These are phyloP conservation scores for Ascochyta rabiei DNA, from an alignment of 2,329 filamentous ascomycete species.

Conservation along the genomic window DNA sequence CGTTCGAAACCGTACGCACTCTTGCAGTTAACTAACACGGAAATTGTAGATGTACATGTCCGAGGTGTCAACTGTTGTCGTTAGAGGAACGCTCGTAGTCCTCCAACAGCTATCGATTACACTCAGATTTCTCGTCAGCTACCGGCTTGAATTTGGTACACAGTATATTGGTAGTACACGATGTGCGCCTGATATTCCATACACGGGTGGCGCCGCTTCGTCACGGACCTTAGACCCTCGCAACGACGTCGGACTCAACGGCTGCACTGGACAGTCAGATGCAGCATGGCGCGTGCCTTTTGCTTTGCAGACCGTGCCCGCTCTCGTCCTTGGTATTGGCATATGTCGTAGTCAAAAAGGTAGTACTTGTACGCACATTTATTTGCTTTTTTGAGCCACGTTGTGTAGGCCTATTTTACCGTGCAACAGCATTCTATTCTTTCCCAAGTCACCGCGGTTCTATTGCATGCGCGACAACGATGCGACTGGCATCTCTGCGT, in stretches of 20 bases:
- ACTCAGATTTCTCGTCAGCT: slow-evolving; percentile 27
- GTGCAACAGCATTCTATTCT: too few relatives aligned
- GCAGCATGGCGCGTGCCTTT: slow-evolving; percentile 70
- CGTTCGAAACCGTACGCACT: background rate
- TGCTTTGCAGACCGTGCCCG: slow-evolving; percentile 78
- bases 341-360: too few relatives aligned
- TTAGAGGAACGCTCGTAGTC: slow-evolving; percentile 30
- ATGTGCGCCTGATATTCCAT: slow-evolving; percentile 57
- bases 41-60: slow-evolving; percentile 26
- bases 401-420: too few relatives aligned
- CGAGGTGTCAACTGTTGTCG: slow-evolving; percentile 26
- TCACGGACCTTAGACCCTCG: slow-evolving; percentile 48
- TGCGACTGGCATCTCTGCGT: slow-evolving; percentile 54
- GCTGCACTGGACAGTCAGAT: slow-evolving; percentile 45
- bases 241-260: slow-evolving; percentile 26
- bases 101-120: slow-evolving; percentile 30
- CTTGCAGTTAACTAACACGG: background rate
- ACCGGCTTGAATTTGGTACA: slow-evolving; percentile 30
- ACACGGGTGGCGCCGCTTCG: slow-evolving; percentile 51
- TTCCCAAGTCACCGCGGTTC: slow-evolving; percentile 35
- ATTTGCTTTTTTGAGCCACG: too few relatives aligned
- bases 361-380: too few relatives aligned
- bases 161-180: slow-evolving; percentile 35
- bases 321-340: slow-evolving; percentile 72
- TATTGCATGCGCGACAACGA: slow-evolving; percentile 44